Percentiles rank a stretch among this genome's conserved stretches.
phyloP scores from a whole-genome alignment of 306 rosid genomes.

The Prinsepia uniflora region DNA sequence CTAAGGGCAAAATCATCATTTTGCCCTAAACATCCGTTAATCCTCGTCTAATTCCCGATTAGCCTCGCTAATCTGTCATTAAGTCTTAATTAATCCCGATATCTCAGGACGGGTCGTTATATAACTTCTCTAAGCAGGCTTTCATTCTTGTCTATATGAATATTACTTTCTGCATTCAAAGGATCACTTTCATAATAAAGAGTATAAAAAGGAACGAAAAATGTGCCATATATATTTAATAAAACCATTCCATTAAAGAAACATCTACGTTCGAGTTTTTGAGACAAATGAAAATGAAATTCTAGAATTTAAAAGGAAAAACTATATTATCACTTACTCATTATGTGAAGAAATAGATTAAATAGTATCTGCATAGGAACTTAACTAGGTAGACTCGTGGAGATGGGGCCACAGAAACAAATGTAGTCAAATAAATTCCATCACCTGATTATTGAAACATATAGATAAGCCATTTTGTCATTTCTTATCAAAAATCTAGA shows the following conservation, averaged over 20 bases:
- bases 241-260: neutral
- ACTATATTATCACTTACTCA: constrained; percentile 63
- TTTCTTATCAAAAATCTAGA: neutral
- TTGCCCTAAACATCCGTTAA: too few relatives aligned
- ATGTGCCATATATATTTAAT: neutral
- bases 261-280: neutral
- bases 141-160: neutral
- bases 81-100: too few relatives aligned
- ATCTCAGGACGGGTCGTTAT: too few relatives aligned
- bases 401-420: neutral
- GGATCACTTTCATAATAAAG: neutral
- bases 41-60: too few relatives aligned
- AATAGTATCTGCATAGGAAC: neutral
- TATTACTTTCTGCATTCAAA: neutral
- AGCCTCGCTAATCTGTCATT: too few relatives aligned
- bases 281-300: neutral
- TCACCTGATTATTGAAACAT: neutral
- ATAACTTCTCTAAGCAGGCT: neutral
- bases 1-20: too few relatives aligned
- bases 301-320: neutral
- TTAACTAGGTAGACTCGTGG: neutral
- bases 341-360: constrained; percentile 13
- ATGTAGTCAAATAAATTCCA: neutral
- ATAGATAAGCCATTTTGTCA: neutral
- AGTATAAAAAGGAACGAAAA: neutral